These are phyloP conservation scores for Earliella scabrosa DNA, from an alignment of 1,284 basidiomycete species.

Conservation along the genomic window DNA sequence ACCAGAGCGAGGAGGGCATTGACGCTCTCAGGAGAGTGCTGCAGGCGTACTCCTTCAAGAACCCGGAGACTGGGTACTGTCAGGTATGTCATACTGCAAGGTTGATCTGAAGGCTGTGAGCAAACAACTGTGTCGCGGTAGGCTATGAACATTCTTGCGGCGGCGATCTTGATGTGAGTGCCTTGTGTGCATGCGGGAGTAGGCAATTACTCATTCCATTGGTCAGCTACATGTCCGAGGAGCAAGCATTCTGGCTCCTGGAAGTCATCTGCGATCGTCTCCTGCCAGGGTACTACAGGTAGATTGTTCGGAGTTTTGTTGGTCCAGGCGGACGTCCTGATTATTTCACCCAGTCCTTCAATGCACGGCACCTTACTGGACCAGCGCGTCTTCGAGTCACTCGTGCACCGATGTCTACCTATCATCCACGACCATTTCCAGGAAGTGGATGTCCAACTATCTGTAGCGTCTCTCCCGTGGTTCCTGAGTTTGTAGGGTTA, in stretches of 20 bases:
- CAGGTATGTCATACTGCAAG: conserved; percentile 49
- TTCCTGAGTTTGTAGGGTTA: conserved; percentile 86
- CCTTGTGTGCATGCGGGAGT: not conserved
- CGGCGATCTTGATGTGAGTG: conserved; percentile 86
- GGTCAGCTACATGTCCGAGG: conserved; percentile 95
- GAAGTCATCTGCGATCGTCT: conserved; percentile 95
- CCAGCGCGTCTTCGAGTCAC: conserved; percentile 96
- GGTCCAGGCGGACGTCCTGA: not conserved
- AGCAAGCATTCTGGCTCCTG: conserved; percentile 98
- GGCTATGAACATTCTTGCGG: conserved; percentile 94
- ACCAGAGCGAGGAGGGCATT: conserved; percentile 89
- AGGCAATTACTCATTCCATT: not conserved
- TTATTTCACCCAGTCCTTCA: conserved; percentile 68
- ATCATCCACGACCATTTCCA: conserved; percentile 96
- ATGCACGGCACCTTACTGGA: conserved; percentile 99
- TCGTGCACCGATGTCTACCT: conserved; percentile 90
- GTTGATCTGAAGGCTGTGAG: not conserved
- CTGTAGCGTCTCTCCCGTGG: conserved; percentile 97
- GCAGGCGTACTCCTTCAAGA: conserved; percentile 97
- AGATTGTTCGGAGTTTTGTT: conserved; percentile 29
- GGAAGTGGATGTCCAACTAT: conserved; percentile 93
- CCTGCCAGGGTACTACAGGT: conserved; percentile 97
- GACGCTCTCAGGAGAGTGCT: conserved; percentile 86
- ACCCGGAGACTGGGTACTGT: conserved; percentile 91
- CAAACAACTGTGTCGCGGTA: conserved; percentile 35